Evolutionary conservation across 345 rosid genomes (phyloP), one percentile per base, ranked within the genome.

Genomic region (Pistacia atlantica): DNA sequence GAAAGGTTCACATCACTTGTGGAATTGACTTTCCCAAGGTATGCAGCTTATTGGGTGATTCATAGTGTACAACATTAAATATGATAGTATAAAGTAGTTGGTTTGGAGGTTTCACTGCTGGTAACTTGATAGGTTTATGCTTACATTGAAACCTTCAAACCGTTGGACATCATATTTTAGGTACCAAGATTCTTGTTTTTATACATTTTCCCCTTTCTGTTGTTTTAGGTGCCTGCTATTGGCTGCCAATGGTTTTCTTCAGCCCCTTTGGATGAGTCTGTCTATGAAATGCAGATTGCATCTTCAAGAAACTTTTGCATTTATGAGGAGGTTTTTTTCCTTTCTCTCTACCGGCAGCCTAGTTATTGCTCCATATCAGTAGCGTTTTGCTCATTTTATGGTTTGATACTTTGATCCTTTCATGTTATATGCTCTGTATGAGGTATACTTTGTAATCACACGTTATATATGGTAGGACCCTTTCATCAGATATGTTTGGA

Each of bases 21-120:
- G 98, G 96, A 83, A 93, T 95, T 76, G 86, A 95, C 82, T 91
- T 95, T 81, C 25, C 86, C 90, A 86, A 87, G 97, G 98, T 91
- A 22, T 11, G 33, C 16, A 42, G 8, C 28, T 31, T 22, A 13
- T 48, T 58, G 8, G 67, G 25, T 20, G 4, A 31, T 54, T 65
- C 60, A 55, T 45, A 14, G 16, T 6, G 11, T 48, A 28, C 10
- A 31, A 28, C 5, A 20, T 65, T 10, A 17, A 58, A 14, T 20
- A 45, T 58, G 45, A 37, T 45, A 14, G 3, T 13, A 11, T 68
- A 31, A n/a, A 49, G 58, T 45, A 8, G 9, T 28, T 11, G 6
- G n/a, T 51, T 49, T 68, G 20, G 49, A 28, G 14, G 16, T 25
- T 25, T 13, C 17, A 8, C 60, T 38, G 28, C 9, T 51, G 25